Evolutionary conservation across 2,329 filamentous ascomycete species (phyloP), one percentile per base, ranked within the genome.

Genomic region (Teratosphaeria destructans): DNA sequence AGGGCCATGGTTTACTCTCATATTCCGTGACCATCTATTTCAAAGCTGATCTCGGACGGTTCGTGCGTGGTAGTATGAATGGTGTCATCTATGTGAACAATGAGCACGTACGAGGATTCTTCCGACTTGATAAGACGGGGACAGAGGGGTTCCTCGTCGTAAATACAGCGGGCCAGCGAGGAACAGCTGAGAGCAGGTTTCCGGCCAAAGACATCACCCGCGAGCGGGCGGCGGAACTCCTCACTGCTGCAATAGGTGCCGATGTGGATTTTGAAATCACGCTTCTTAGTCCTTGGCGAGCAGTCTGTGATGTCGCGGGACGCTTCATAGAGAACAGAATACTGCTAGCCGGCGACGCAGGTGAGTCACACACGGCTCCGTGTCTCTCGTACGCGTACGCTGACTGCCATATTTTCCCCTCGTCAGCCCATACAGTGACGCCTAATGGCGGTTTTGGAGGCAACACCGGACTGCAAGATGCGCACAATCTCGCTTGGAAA

Each of bases 371-470:
- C 3, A 5, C 7, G 3, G 19, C n/a, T 10, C 19, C 19, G 23
- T 19, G 19, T 19, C n/a, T 49, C 6, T n/a, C 43, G 16, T 23
- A n/a, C 4, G 43, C 16, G 43, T 19, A 6, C 19, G 16, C 43
- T 49, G 19, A 49, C n/a, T 19, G 5, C 8, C 8, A 49, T 19
- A 49, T 11, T 49, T n/a, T 43, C 11, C 37, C 37, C 37, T 43
- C 12, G 37, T n/a, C 16, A 49, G 43, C 16, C 16, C 43, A 49
- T 49, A 8, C n/a, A 11, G 43, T 49, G n/a, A 49, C 19, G 23
- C 43, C 43, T 10, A 49, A 49, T 43, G 19, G 58, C 64, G 82
- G 81, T 0, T 75, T 83, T 0, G 81, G 81, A 1, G 79, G 76
- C 10, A 64, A 64, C 55, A 64, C 59, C 8, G 57, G 62, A 14